Evolutionary conservation across 75 land plant genomes (phyloP), one percentile per base, ranked within the genome.

Genomic region (Pseudotsuga menziesii): DNA sequence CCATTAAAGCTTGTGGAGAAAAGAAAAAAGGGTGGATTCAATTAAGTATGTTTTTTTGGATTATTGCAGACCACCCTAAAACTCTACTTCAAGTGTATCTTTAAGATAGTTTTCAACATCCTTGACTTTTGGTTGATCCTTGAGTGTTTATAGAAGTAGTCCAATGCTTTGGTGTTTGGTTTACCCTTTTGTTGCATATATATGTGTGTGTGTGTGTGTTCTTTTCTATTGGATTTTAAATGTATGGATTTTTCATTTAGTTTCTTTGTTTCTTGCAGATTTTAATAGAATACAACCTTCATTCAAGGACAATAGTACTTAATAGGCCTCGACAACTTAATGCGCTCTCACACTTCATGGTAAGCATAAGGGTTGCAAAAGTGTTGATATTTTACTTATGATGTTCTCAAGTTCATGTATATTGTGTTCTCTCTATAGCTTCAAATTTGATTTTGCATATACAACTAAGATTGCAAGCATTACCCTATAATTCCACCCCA

Each of bases 321-420:
- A 90, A 90, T 74, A 85, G 92, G 77, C 87, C 92, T 58, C 79
- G 74, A n/a, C 85, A 87, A 57, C 72, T 90, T 58, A 90, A 90
- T 81, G 92, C 92, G 20, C 78, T 85, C 15, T 87, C 92, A 39
- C 78, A 56, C 74, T 48, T 58, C 73, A 90, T 90, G 92, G 92
- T 90, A 81, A 44, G n/a, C 48, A 69, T 41, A 39, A 69, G 17
- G 5, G 2, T 17, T 41, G 22, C 41, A 11, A 39, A 69, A 41
- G 3, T 39, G 48, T 7, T 8, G 9, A 69, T 69, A 23, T 39
- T 36, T 36, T 69, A 7, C 48, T 69, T 20, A 16, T 41, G 5
- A 12, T 52, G n/a, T 39, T 41, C 72, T 32, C 36, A 63, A 7
- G 36, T 63, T 39, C 23, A 12, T 36, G 11, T 36, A 12, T 35